Conservation (phyloP, 257 asterid species). For the Solanum clarkiae region DNA sequence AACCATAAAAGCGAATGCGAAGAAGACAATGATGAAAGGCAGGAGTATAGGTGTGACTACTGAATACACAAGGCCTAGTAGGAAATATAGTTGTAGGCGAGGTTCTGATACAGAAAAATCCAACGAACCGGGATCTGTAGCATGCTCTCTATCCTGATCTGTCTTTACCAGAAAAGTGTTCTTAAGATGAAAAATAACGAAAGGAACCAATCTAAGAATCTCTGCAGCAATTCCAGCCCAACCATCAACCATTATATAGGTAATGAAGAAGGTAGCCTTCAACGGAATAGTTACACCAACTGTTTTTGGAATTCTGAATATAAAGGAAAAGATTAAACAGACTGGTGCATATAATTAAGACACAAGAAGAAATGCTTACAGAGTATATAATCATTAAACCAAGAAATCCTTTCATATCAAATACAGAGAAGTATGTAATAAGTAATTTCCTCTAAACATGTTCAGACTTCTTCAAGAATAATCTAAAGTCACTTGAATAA, state of each 20-base stretch:
- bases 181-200: slow-evolving; percentile 6
- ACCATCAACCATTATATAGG: slow-evolving; percentile 18
- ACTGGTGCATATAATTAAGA: neutral
- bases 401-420: neutral
- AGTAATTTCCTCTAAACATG: neutral
- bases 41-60: slow-evolving; percentile 4
- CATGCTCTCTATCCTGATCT: slow-evolving; percentile 7
- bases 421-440: neutral
- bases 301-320: slow-evolving; percentile 12
- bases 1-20: slow-evolving; percentile 3
- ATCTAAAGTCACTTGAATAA: neutral
- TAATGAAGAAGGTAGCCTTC: slow-evolving; percentile 13
- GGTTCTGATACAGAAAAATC: neutral
- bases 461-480: neutral
- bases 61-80: slow-evolving; percentile 3
- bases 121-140: slow-evolving; percentile 10
- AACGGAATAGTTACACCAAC: slow-evolving; percentile 13
- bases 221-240: slow-evolving; percentile 14
- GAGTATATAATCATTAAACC: neutral
- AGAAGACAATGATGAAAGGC: slow-evolving; percentile 14
- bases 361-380: neutral
- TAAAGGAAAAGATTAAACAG: neutral
- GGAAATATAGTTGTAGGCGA: slow-evolving; percentile 4
- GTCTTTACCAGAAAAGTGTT: slow-evolving; percentile 12
- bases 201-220: neutral